Percentiles rank a stretch among this genome's conserved stretches.
These are phyloP conservation scores for Penstemon newberryi DNA, from an alignment of 257 asterid genomes.

Conservation along the genomic window DNA sequence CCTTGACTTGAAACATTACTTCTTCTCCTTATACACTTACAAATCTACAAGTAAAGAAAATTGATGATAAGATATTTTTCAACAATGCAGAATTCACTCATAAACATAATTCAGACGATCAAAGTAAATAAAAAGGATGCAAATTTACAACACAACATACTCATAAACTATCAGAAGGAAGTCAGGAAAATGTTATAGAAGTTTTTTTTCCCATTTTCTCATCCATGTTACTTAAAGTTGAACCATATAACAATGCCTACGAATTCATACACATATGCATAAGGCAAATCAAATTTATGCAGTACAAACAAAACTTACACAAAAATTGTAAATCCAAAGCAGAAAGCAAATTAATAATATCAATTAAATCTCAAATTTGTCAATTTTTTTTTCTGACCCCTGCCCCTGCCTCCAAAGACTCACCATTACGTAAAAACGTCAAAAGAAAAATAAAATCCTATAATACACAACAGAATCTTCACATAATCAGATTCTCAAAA, in stretches of 20 bases:
- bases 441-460: too few species aligned
- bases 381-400: too few species aligned
- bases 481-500: background rate
- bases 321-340: background rate
- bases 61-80: background rate
- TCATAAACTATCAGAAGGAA: constrained; percentile 7
- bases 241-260: constrained; percentile 1
- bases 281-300: constrained; percentile 9
- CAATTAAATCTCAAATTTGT: background rate
- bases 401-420: too few species aligned
- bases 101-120: background rate
- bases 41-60: constrained; percentile 21
- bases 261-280: background rate
- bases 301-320: background rate
- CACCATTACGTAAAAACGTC: too few species aligned
- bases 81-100: background rate
- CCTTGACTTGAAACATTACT: constrained; percentile 41
- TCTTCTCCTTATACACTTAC: constrained; percentile 24
- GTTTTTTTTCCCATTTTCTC: background rate
- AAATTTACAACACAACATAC: constrained; percentile 1
- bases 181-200: background rate
- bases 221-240: background rate
- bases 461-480: background rate
- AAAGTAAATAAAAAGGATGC: constrained; percentile 7
- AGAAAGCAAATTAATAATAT: background rate